A percentile compares a stretch with the other conserved stretches of the same genome.
phyloP scores from a whole-genome alignment of 345 rosid species.

The Arabis alpina region DNA sequence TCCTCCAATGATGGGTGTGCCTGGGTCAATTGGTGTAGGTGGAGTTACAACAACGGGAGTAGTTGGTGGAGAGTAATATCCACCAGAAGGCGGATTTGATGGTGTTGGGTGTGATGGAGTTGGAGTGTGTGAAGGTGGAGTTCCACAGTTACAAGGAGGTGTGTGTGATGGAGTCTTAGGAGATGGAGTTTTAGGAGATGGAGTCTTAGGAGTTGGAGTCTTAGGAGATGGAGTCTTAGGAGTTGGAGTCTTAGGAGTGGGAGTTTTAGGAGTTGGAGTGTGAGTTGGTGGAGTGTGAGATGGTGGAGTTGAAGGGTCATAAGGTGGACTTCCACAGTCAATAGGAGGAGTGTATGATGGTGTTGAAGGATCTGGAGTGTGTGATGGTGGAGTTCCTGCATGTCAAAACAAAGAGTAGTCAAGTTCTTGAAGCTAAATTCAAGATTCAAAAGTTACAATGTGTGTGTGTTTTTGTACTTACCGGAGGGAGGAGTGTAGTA shows the following conservation, averaged over 20 bases:
- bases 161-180: constrained; percentile 41
- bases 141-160: too few relatives aligned
- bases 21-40: constrained; percentile 59
- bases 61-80: constrained; percentile 62
- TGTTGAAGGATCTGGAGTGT: constrained; percentile 38
- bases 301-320: constrained; percentile 50
- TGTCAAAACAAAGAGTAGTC: constrained; percentile 5
- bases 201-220: constrained; percentile 42
- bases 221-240: constrained; percentile 44
- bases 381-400: constrained; percentile 54
- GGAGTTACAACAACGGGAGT: constrained; percentile 53
- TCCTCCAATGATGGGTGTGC: constrained; percentile 56
- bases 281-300: constrained; percentile 43
- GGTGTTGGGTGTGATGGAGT: constrained; percentile 54
- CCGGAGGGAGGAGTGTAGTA: constrained; percentile 63
- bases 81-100: constrained; percentile 61
- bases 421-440: constrained; percentile 11
- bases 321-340: constrained; percentile 44
- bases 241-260: constrained; percentile 27
- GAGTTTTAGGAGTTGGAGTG: constrained; percentile 30
- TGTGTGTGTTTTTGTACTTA: background rate
- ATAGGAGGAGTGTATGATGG: constrained; percentile 42
- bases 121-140: constrained; percentile 39
- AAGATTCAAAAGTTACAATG: constrained; percentile 12
- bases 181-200: constrained; percentile 32